A percentile compares a stretch with the other conserved stretches of the same genome.
Conservation (phyloP, 768 basidiomycete genomes). For the Calocybe cyanea region DNA sequence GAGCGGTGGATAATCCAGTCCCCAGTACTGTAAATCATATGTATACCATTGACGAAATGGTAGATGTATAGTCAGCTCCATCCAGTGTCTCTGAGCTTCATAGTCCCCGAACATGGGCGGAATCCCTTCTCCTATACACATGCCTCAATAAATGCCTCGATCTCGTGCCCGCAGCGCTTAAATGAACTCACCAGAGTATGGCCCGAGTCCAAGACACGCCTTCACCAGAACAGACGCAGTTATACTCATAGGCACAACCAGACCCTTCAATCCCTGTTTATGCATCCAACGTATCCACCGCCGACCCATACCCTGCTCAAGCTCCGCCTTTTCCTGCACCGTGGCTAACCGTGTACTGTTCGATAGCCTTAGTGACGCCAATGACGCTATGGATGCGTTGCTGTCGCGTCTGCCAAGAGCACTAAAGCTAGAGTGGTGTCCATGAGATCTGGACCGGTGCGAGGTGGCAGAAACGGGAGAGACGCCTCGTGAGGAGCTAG, state of each 20-base stretch:
- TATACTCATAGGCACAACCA: conserved; percentile 57
- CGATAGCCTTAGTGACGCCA: not conserved
- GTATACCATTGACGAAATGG: conserved; percentile 80
- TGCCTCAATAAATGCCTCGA: no score
- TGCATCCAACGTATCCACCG: conserved; percentile 83
- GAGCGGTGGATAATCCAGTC: conserved; percentile 90
- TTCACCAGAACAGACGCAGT: conserved; percentile 55
- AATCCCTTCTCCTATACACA: conserved; percentile 49
- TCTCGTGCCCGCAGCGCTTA: no score
- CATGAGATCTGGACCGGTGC: conserved; percentile 13
- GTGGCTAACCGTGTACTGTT: not conserved
- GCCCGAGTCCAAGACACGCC: conserved; percentile 67
- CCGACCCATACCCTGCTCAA: conserved; percentile 41
- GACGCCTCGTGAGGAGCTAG: conserved; percentile 41
- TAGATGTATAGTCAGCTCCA: conserved; percentile 83
- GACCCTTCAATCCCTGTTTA: conserved; percentile 52
- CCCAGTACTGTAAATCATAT: conserved; percentile 90
- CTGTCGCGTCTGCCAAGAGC: conserved; percentile 34
- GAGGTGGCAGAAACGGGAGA: conserved; percentile 37
- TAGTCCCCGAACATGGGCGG: conserved; percentile 92
- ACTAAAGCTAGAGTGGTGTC: conserved; percentile 35
- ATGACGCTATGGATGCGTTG: not conserved
- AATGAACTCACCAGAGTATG: conserved; percentile 83
- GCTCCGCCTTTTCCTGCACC: conserved; percentile 20
- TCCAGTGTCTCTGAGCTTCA: conserved; percentile 94